Evolutionary conservation across 192 early-diverging fungal genomes (phyloP), one percentile per base, ranked within the genome.

Genomic region (Mortierella hygrophila): DNA sequence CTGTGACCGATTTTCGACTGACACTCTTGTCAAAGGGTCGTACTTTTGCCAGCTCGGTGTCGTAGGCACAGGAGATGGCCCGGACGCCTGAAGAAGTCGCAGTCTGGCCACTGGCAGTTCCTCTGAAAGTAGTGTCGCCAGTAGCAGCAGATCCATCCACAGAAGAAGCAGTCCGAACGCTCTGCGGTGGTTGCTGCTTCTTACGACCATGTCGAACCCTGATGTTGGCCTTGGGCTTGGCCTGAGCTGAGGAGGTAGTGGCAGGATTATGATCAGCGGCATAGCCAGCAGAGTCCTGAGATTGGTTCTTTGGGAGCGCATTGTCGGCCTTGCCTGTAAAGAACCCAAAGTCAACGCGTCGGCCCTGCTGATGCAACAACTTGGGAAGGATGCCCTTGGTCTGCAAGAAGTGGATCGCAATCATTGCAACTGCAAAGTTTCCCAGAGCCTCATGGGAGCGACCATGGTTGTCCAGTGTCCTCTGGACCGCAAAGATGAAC

Each of bases 401-500:
- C 32, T 74, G 73, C 47, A 74, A 3, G 29, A 23, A 74, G 16
- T 47, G 47, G 49, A 74, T 74, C 9, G 47, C 73, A 20, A 74
- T 74, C 73, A 74, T 35, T 7, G 73, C 3, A 4, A 74, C 54
- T 1, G 73, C 73, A 29, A 55, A 47, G 35, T 74, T 74, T 2
- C 73, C 29, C 46, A 74, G 10, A 3, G 26, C 29, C 20, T 54
- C n/a, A 2, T 55, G 20, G 13, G 47, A 54, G 29, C 73, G 44
- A 20, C 73, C 73, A 55, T 74, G 49, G 46, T 74, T 54, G 32
- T 26, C 26, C 3, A 55, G 21, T 6, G 49, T 55, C 73, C 20
- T 47, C 26, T 74, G 73, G 29, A 49, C 32, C 3, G 47, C 32
- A 55, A 38, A 55, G 7, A 74, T 23, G 3, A 74, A 55, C 2